Conservation (phyloP, 2,329 filamentous ascomycete species). For the Leptoxyphium fumago region DNA sequence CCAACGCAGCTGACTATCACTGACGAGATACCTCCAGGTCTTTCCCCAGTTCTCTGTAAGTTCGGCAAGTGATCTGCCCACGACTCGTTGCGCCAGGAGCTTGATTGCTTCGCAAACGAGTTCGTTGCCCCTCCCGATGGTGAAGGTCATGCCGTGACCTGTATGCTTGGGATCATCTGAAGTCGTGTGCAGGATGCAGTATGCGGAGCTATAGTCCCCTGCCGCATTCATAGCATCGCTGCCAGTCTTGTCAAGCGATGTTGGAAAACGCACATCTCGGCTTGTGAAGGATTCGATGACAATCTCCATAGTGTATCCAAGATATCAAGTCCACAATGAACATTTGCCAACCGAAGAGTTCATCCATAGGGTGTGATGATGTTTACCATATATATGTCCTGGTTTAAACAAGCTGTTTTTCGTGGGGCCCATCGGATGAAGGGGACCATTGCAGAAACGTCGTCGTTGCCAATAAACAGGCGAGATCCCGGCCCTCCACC, state of each 20-base stretch:
- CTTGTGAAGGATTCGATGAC: conserved; percentile 32
- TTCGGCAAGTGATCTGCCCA: conserved; percentile 59
- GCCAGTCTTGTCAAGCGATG: conserved; percentile 91
- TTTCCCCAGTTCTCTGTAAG: conserved; percentile 70
- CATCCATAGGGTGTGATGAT: too few species aligned
- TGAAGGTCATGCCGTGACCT: conserved; percentile 77
- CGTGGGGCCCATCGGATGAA: too few species aligned
- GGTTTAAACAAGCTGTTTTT: too few species aligned
- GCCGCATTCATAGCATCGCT: conserved; percentile 95
- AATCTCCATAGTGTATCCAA: conserved; percentile 22
- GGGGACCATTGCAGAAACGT: too few species aligned
- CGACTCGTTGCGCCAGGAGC: conserved; percentile 61
- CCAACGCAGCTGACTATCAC: conserved; percentile 82
- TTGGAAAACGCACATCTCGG: conserved; percentile 41
- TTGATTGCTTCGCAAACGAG: conserved; percentile 77
- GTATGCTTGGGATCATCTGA: conserved; percentile 36
- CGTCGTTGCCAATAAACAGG: too few species aligned
- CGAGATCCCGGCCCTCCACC: too few species aligned
- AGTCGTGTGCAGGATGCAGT: conserved; percentile 79
- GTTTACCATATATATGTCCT: too few species aligned
- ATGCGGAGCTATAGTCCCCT: conserved; percentile 85
- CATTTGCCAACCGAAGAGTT: too few species aligned
- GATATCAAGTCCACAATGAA: background rate
- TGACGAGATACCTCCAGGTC: conserved; percentile 85
- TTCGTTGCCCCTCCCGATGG: conserved; percentile 80